Evolutionary conservation across 78 protist genomes (phyloP).

Genomic region (Tieghemostelium lacteum): DNA sequence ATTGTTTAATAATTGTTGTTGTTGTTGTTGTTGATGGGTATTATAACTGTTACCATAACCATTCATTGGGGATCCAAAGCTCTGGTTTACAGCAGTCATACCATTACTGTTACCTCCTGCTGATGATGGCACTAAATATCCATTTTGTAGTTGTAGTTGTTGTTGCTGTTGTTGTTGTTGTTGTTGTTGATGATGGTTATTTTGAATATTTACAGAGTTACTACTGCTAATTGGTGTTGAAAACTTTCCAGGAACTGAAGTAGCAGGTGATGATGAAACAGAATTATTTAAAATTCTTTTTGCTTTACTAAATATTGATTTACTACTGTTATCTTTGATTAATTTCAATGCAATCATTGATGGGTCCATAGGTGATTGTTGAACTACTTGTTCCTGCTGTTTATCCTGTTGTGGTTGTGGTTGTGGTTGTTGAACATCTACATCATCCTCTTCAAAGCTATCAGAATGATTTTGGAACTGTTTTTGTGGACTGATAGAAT

Average conservation of each 20-base stretch:
- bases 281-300: constrained; percentile 17
- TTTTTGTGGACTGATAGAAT: neutral
- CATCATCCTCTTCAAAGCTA: neutral
- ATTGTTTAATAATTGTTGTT: neutral
- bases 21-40: neutral
- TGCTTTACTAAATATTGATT: constrained; percentile 41
- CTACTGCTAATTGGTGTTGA: neutral
- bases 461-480: neutral
- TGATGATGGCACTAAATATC: neutral
- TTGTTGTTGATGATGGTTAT: neutral
- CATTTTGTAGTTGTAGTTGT: neutral
- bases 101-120: neutral
- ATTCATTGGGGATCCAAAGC: no score
- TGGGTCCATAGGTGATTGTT: constrained; percentile 21
- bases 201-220: neutral
- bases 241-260: neutral
- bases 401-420: neutral
- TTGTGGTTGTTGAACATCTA: neutral
- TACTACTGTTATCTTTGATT: constrained; percentile 16
- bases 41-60: no score
- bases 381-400: no score
- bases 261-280: neutral
- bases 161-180: neutral
- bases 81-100: no score
- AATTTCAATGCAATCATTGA: constrained; percentile 55